Conservation (phyloP, 306 rosid genomes). For the Rosa multiflora region DNA sequence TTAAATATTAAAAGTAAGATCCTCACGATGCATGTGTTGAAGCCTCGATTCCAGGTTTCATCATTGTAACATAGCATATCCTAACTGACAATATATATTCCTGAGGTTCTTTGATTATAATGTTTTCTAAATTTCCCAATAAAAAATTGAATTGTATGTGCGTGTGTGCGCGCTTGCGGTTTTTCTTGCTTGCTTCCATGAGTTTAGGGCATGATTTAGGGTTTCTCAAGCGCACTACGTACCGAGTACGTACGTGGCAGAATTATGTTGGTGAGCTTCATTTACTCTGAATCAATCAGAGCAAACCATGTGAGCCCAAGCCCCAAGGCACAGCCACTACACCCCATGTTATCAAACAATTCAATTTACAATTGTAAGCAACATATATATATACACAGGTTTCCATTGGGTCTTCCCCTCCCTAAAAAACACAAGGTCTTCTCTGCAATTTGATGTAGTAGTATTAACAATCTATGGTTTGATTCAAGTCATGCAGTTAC, state of each 20-base stretch:
- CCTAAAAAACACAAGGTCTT: no score
- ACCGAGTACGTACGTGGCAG: background rate
- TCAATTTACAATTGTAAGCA: no score
- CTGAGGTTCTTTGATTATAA: background rate
- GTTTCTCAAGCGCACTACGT: conserved; percentile 1
- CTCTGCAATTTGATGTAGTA: no score
- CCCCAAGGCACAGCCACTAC: no score
- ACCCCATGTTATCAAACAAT: no score
- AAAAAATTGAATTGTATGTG: background rate
- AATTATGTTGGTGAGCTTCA: background rate
- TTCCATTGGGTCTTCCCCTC: no score
- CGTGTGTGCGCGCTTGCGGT: background rate
- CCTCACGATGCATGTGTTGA: background rate
- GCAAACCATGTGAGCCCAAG: conserved; percentile 9
- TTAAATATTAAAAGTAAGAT: background rate
- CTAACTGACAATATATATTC: background rate
- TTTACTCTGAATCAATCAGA: background rate
- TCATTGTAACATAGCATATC: background rate
- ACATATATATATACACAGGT: background rate
- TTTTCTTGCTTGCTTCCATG: conserved; percentile 13
- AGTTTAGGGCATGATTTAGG: conserved; percentile 16
- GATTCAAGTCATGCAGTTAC: no score
- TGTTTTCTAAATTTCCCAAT: background rate
- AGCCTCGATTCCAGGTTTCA: background rate
- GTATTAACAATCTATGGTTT: no score